Conservation (phyloP, 2,329 filamentous ascomycete species). For the Talaromyces sp. region DNA sequence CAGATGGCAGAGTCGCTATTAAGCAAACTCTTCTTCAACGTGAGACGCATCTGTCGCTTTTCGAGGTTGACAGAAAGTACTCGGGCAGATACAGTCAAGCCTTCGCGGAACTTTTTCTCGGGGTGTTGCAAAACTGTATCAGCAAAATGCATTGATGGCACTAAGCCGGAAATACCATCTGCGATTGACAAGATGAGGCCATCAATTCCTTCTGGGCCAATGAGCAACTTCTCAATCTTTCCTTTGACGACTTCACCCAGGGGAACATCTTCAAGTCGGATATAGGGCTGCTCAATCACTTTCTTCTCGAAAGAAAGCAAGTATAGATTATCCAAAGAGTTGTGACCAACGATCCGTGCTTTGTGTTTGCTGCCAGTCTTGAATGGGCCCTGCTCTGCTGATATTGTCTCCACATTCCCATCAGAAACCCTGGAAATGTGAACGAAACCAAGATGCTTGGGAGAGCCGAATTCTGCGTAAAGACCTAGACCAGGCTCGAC, state of each 20-base stretch:
- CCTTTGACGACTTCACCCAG: conserved; percentile 78
- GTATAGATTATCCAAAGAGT: conserved; percentile 79
- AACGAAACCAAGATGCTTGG: conserved; percentile 74
- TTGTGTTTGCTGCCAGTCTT: conserved; percentile 74
- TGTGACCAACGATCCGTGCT: conserved; percentile 82
- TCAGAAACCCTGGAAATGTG: conserved; percentile 93
- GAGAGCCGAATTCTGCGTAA: conserved; percentile 69
- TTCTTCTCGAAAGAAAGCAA: conserved; percentile 79
- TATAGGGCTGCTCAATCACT: conserved; percentile 80
- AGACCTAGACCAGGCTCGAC: conserved; percentile 79
- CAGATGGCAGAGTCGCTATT: conserved; percentile 82
- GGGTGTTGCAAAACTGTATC: conserved; percentile 86
- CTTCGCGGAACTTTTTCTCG: conserved; percentile 92
- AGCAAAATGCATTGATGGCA: conserved; percentile 82
- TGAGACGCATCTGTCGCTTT: conserved; percentile 78
- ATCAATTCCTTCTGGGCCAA: conserved; percentile 72
- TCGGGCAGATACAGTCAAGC: conserved; percentile 76
- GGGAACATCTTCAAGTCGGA: conserved; percentile 86
- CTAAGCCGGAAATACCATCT: conserved; percentile 83
- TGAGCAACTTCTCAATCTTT: conserved; percentile 77
- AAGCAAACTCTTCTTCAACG: conserved; percentile 89
- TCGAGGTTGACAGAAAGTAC: conserved; percentile 75
- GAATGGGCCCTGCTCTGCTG: conserved; percentile 72
- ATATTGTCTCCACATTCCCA: conserved; percentile 79
- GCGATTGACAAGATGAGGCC: conserved; percentile 80